A percentile compares a stretch with the other conserved stretches of the same genome.
Evolutionary conservation across 1,284 basidiomycete species (phyloP).

Genomic region (Taiwanofungus camphoratus): DNA sequence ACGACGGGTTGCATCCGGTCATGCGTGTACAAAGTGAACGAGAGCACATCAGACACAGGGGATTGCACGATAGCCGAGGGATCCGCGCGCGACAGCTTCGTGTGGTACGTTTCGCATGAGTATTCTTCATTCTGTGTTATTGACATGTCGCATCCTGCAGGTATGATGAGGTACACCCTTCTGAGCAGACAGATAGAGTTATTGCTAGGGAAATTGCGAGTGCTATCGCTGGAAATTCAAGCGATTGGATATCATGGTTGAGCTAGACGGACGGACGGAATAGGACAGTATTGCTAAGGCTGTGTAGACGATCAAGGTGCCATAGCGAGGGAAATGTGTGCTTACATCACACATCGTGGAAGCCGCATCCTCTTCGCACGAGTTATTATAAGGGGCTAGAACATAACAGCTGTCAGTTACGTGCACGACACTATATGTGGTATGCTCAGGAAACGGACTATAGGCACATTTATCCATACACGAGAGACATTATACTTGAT

Average conservation of each 20-base stretch:
- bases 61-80: constrained; percentile 36
- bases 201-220: constrained; percentile 30
- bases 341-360: too few relatives aligned
- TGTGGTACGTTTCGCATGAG: constrained; percentile 34
- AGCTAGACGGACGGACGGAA: too few relatives aligned
- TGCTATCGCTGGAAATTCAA: constrained; percentile 5
- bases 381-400: too few relatives aligned
- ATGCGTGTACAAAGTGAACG: constrained; percentile 11
- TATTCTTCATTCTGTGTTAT: neutral
- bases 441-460: too few relatives aligned
- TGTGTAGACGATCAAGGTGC: too few relatives aligned
- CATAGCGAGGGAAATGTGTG: too few relatives aligned
- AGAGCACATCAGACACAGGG: constrained; percentile 14
- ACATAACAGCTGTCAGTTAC: too few relatives aligned
- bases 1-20: constrained; percentile 37
- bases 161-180: constrained; percentile 52
- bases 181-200: constrained; percentile 45
- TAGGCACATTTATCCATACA: too few relatives aligned
- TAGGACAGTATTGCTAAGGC: too few relatives aligned
- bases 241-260: constrained; percentile 14
- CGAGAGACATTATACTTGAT: too few relatives aligned
- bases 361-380: too few relatives aligned
- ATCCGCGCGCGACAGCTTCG: constrained; percentile 40
- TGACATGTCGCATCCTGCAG: constrained; percentile 20
- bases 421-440: too few relatives aligned